Evolutionary conservation across 495 filamentous ascomycete species (phyloP), one percentile per base, ranked within the genome.

Genomic region (Rhypophila decipiens): DNA sequence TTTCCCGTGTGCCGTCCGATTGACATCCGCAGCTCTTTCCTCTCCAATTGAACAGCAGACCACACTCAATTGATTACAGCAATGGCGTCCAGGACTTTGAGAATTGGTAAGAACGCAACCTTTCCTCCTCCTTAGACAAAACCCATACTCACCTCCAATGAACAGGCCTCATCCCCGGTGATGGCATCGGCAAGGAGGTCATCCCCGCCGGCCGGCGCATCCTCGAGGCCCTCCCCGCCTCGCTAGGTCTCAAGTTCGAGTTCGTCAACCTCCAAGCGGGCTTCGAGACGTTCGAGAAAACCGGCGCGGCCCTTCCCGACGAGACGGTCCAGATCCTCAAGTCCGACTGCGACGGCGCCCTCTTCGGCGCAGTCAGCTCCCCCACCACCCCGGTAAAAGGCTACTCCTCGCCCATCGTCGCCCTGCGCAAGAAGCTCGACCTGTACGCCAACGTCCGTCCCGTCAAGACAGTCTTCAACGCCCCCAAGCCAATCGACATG

Each of bases 381-480:
- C 94, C 93, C 5, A 86, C 83, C 43, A 86, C 72, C 37, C 86
- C 88, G 64, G 89, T 95, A 33, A 82, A 85, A 60, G 93, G 93
- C 56, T 98, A 98, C 79, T 95, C 89, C 35, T 94, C 87, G 20
- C 93, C 93, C 55, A 98, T 98, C 62, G 93, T 98, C 56, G 91
- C 90, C 34, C 83, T 98, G 46, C 88, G 93, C 69, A 98, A 97
- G 76, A 82, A 84, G 57, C 82, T 98, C 42, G 84, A 90, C 69
- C 80, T 98, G 41, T 97, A 95, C 72, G 93, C 94, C 72, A 98
- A 98, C 61, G 88, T 98, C 36, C 88, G 93, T 31, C 93, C 93
- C 39, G 93, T 96, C 60, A 97, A 96, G 76, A 85, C 84, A 40
- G 85, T 90, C 47, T 59, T 67, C 22, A 71, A 71, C 2, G 73